Conservation (phyloP, 1,284 basidiomycete genomes). For the Testicularia cyperi region DNA sequence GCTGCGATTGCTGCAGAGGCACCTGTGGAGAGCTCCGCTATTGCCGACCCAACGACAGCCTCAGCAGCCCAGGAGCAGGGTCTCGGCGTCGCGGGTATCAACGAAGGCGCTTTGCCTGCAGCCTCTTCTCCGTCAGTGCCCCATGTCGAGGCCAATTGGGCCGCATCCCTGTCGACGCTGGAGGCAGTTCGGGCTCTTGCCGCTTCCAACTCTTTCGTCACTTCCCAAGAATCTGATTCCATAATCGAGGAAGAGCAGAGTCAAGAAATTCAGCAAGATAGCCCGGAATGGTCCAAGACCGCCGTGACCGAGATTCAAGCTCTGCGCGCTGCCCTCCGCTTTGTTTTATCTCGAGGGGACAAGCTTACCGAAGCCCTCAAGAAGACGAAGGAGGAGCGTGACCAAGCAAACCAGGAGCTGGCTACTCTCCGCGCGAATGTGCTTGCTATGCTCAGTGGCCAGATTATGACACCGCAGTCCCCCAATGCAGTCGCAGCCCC, state of each 20-base stretch:
- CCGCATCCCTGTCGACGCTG: conserved; percentile 4
- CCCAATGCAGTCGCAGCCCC: conserved; percentile 1
- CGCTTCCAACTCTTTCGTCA: too few relatives aligned
- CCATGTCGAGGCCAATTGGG: neutral
- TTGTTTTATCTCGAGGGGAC: conserved; percentile 11
- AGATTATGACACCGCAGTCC: too few relatives aligned
- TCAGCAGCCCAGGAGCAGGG: too few relatives aligned
- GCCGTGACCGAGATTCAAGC: conserved; percentile 4
- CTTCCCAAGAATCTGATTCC: too few relatives aligned
- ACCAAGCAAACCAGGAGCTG: conserved; percentile 14
- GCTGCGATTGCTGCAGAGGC: too few relatives aligned
- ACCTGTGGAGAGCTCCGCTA: too few relatives aligned
- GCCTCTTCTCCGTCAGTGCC: too few relatives aligned
- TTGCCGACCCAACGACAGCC: too few relatives aligned
- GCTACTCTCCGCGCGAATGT: conserved; percentile 19
- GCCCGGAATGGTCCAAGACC: neutral
- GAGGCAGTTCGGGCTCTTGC: conserved; percentile 20
- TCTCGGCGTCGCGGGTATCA: too few relatives aligned
- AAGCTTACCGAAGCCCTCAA: conserved; percentile 13
- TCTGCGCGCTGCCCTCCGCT: conserved; percentile 18
- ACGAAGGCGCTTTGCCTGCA: too few relatives aligned
- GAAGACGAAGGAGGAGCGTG: conserved; percentile 10
- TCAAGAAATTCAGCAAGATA: too few relatives aligned
- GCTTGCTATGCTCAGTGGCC: conserved; percentile 16
- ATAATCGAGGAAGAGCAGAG: too few relatives aligned